Percentiles rank a stretch among this genome's conserved stretches.
These are phyloP conservation scores for Pseudozyma tsukubaensis DNA, from an alignment of 1,284 basidiomycete species.

Conservation along the genomic window DNA sequence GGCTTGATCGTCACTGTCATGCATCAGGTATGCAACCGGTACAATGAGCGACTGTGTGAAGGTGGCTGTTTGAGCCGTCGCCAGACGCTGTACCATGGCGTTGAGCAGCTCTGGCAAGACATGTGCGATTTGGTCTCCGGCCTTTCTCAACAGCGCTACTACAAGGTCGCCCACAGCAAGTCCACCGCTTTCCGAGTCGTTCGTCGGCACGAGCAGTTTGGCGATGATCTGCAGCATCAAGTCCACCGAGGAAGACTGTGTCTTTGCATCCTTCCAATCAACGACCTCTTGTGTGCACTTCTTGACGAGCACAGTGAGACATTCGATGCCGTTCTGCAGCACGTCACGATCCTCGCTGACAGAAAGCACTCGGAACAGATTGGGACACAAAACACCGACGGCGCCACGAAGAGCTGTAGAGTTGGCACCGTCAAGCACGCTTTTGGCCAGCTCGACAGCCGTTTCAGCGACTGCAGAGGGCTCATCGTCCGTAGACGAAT, in stretches of 20 bases:
- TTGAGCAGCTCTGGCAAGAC: constrained; percentile 86
- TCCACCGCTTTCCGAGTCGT: constrained; percentile 76
- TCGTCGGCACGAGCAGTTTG: constrained; percentile 50
- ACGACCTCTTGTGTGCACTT: constrained; percentile 86
- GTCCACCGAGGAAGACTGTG: constrained; percentile 29
- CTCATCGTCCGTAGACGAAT: constrained; percentile 18
- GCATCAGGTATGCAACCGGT: constrained; percentile 91
- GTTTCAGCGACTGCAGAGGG: constrained; percentile 44
- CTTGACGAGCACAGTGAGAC: constrained; percentile 84
- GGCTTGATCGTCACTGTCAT: constrained; percentile 76
- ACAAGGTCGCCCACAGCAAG: constrained; percentile 93
- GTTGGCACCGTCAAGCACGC: constrained; percentile 77
- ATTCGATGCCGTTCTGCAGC: constrained; percentile 80
- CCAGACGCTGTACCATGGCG: constrained; percentile 84
- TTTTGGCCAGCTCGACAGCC: constrained; percentile 77
- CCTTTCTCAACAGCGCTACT: constrained; percentile 85
- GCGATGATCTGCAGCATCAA: constrained; percentile 58
- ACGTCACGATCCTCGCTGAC: constrained; percentile 54
- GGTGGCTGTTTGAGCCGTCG: constrained; percentile 83
- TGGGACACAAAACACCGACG: constrained; percentile 52
- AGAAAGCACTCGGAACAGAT: constrained; percentile 40
- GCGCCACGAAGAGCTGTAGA: constrained; percentile 83
- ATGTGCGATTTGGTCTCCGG: constrained; percentile 78
- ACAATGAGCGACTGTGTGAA: constrained; percentile 84
- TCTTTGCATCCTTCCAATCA: constrained; percentile 70